These are phyloP conservation scores for Xylaria sp. DNA, from an alignment of 2,329 filamentous ascomycete species.

Conservation along the genomic window DNA sequence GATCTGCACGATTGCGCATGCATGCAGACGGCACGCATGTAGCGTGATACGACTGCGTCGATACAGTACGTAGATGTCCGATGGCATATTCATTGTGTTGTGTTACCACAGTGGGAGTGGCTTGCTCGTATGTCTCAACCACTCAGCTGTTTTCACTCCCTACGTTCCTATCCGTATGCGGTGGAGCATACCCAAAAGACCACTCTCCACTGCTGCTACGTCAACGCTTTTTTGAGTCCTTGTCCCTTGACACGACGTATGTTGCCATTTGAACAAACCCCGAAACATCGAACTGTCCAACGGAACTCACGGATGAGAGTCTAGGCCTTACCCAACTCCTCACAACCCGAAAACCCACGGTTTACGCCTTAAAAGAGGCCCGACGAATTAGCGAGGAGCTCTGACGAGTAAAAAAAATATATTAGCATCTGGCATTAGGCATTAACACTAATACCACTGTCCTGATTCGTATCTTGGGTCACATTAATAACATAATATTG, in stretches of 20 bases:
- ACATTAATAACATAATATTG: constrained; percentile 8
- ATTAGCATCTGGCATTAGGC: not conserved
- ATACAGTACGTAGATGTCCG: not conserved
- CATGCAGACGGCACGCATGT: constrained; percentile 13
- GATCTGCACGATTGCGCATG: constrained; percentile 25
- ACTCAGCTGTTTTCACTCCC: not conserved
- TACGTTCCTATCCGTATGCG: not conserved
- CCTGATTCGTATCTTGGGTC: not conserved
- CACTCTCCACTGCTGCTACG: not conserved
- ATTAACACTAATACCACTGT: constrained; percentile 5
- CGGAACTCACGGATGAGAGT: not conserved
- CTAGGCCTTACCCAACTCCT: not conserved
- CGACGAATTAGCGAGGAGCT: not conserved
- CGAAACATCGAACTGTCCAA: not conserved
- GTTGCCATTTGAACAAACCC: constrained; percentile 1
- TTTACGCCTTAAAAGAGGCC: not conserved
- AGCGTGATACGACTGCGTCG: constrained; percentile 13
- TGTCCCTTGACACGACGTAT: not conserved
- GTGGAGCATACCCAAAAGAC: not conserved
- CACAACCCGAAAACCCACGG: not conserved
- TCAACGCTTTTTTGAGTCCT: not conserved
- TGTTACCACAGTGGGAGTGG: not conserved
- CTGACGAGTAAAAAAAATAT: not conserved
- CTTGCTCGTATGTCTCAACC: constrained; percentile 19
- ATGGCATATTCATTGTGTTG: not conserved